Conservation (phyloP, 2,329 filamentous ascomycete genomes). For the Aphanoascus verrucosus region DNA sequence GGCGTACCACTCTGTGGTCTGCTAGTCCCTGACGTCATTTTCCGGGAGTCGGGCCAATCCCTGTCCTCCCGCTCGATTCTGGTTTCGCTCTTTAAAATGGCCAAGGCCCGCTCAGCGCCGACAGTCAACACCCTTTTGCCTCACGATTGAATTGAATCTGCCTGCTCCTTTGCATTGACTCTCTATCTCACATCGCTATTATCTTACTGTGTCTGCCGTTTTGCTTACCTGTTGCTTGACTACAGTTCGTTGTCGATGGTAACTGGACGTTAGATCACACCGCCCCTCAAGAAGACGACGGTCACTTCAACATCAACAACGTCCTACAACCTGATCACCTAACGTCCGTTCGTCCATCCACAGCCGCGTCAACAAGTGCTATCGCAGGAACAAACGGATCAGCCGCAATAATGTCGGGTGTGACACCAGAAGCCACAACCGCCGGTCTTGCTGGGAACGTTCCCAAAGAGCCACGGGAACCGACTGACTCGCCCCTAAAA, state of each 20-base stretch:
- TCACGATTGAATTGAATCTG: slow-evolving; percentile 16
- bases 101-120: slow-evolving; percentile 4
- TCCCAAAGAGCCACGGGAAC: slow-evolving; percentile 39
- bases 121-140: not conserved
- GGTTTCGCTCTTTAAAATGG: not conserved
- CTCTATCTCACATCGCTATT: slow-evolving; percentile 3
- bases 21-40: slow-evolving; percentile 9
- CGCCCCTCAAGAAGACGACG: slow-evolving; percentile 72
- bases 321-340: slow-evolving; percentile 69
- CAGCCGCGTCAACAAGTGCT: slow-evolving; percentile 1
- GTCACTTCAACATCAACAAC: slow-evolving; percentile 83
- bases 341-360: slow-evolving; percentile 20
- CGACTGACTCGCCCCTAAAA: slow-evolving; percentile 13
- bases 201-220: slow-evolving; percentile 5
- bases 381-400: slow-evolving; percentile 3
- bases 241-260: slow-evolving; percentile 87
- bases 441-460: slow-evolving; percentile 56
- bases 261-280: slow-evolving; percentile 76
- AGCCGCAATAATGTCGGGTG: slow-evolving; percentile 44
- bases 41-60: not conserved
- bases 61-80: slow-evolving; percentile 2
- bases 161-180: slow-evolving; percentile 13
- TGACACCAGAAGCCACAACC: slow-evolving; percentile 59
- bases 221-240: not conserved
- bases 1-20: not conserved